Conservation (phyloP, 202 grass and related monocot species). For the Saccharum hybrid region DNA sequence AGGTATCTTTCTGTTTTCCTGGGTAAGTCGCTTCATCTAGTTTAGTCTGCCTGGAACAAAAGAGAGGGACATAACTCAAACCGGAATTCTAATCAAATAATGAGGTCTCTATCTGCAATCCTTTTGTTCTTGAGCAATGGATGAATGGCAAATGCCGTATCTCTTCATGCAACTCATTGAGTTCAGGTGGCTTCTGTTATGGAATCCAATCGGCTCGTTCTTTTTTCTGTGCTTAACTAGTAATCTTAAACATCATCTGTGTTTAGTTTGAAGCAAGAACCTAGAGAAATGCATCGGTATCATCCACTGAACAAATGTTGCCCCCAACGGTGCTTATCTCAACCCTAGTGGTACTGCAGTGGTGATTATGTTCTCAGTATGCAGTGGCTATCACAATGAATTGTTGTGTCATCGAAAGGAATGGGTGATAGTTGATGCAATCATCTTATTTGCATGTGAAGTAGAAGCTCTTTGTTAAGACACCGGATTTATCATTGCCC, state of each 20-base stretch:
- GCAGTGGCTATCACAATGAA: background rate
- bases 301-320: background rate
- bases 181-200: slow-evolving; percentile 20
- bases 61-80: slow-evolving; percentile 3
- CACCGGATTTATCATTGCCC: background rate
- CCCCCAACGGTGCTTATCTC: background rate
- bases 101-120: slow-evolving; percentile 43
- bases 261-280: background rate
- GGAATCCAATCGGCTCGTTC: background rate
- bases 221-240: background rate
- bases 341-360: slow-evolving; percentile 3
- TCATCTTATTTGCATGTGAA: background rate
- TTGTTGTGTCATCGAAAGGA: background rate
- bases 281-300: background rate
- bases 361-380: slow-evolving; percentile 27
- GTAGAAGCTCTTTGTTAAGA: background rate
- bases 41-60: slow-evolving; percentile 52
- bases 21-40: slow-evolving; percentile 50
- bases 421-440: background rate
- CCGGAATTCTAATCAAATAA: slow-evolving; percentile 36
- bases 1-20: slow-evolving; percentile 52
- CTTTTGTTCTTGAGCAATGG: slow-evolving; percentile 45
- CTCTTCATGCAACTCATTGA: background rate
- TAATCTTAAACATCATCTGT: background rate
- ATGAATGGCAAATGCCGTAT: slow-evolving; percentile 39